These are phyloP conservation scores for Nicotiana rustica DNA, from an alignment of 305 asterid genomes.

Conservation along the genomic window DNA sequence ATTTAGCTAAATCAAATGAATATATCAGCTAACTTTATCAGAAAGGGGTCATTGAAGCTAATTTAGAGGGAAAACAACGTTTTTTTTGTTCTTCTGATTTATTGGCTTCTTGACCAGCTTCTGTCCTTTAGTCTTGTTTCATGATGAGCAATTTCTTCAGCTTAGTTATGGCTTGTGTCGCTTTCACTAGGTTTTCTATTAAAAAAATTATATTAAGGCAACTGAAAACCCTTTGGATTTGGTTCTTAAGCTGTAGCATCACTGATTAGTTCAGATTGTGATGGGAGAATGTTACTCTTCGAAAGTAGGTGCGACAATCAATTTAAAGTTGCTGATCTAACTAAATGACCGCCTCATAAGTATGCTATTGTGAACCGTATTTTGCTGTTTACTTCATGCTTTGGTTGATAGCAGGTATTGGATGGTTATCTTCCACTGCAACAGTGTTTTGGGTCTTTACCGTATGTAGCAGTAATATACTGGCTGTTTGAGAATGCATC, in stretches of 20 bases:
- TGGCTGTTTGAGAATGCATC: constrained; percentile 13
- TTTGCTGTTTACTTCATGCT: constrained; percentile 17
- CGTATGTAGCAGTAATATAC: not conserved
- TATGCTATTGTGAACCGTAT: not conserved
- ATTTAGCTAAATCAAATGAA: constrained; percentile 1
- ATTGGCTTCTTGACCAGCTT: not conserved
- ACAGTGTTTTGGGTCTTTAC: not conserved
- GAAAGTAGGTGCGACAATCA: not conserved
- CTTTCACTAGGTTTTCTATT: not conserved
- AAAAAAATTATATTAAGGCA: not conserved
- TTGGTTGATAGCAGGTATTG: not conserved
- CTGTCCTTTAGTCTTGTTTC: constrained; percentile 3
- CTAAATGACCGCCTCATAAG: not conserved
- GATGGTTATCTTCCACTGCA: not conserved
- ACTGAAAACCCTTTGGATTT: constrained; percentile 15
- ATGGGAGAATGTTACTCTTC: not conserved
- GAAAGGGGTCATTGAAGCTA: not conserved
- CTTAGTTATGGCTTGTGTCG: not conserved
- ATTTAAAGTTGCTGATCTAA: constrained; percentile 3
- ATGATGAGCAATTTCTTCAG: not conserved
- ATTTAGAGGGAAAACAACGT: not conserved
- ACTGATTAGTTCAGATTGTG: not conserved
- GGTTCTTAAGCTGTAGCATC: not conserved
- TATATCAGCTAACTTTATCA: not conserved
- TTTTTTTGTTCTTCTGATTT: not conserved